Conservation (phyloP, 108 stramenopile species). For the Poteriospumella lacustris region DNA sequence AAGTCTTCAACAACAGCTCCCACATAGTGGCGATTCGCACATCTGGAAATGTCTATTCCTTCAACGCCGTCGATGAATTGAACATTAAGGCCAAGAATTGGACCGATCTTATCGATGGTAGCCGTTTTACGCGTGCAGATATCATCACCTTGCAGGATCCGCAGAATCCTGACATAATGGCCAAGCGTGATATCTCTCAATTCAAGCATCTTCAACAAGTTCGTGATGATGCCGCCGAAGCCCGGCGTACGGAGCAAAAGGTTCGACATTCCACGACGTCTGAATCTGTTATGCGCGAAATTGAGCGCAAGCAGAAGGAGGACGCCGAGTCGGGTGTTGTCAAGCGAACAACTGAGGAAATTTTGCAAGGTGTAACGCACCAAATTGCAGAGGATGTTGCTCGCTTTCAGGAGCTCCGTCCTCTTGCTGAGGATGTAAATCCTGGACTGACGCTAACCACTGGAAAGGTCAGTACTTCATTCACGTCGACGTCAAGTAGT, state of each 20-base stretch:
- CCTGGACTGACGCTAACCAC: constrained; percentile 34
- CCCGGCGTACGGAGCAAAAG: background rate
- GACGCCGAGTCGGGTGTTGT: background rate
- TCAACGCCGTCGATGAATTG: constrained; percentile 51
- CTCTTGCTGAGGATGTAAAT: constrained; percentile 32
- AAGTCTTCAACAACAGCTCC: constrained; percentile 75
- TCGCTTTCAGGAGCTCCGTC: constrained; percentile 11
- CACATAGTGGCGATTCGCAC: constrained; percentile 78
- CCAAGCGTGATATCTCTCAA: constrained; percentile 45
- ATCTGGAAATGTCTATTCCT: constrained; percentile 53
- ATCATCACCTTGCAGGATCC: constrained; percentile 55
- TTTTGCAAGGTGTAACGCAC: background rate
- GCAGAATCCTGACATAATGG: constrained; percentile 36
- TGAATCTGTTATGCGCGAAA: constrained; percentile 24
- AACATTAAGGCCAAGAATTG: constrained; percentile 53
- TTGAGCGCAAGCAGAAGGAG: background rate
- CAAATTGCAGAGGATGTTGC: background rate
- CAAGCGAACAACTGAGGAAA: constrained; percentile 19
- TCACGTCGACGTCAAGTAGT: constrained; percentile 43
- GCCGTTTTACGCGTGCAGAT: constrained; percentile 36
- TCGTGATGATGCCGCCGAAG: constrained; percentile 21
- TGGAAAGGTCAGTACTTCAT: constrained; percentile 45
- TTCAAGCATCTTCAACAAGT: constrained; percentile 47
- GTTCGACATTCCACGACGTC: constrained; percentile 13
- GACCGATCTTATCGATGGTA: constrained; percentile 47